Base-by-base conservation (phyloP, 768 basidiomycete genomes). In the Leccinum arenicola region DNA sequence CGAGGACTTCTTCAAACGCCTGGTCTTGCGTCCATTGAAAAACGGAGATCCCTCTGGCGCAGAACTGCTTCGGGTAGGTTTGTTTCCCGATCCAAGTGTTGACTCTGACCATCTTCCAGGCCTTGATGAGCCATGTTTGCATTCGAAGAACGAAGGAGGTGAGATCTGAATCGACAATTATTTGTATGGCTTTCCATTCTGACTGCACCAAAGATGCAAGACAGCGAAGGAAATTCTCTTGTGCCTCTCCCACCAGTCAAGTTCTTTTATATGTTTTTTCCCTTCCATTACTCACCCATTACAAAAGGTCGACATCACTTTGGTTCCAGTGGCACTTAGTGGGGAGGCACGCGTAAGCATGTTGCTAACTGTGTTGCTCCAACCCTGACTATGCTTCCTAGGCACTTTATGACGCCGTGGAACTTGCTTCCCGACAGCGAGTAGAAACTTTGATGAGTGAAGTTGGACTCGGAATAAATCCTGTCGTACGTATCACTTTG, bases 141-240 rank as follows among this genome's bases (percentile, higher is more conserved):
- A 84, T 93, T 50, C 86, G 91, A 25, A 82, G 92, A 47, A 93
- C 91, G 15, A 93, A 93, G 72, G 91, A 93, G 76, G 88, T 83
- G 35, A 48, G 65, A 49, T 47, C 45, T 65, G 43, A 19, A 4
- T n/a, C 31, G n/a, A 52, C 5, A 7, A 50, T 1, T n/a, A 6
- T 5, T 52, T 49, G n/a, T 14, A 12, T 2, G 7, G 29, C 48
- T 29, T 33, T 54, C 12, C 33, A 29, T 25, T 21, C 58, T 77
- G 6, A 77, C 64, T 48, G 27, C 29, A 38, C 40, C 17, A 1
- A 64, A 94, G 85, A 95, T 96, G 89, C 88, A 91, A 80, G 91
- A 95, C 68, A 79, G 76, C 7, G 72, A 83, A 17, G 95, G 95
- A 19, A 85, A 87, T 17, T 74, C 80, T 15, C 77, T 97, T 8